These are phyloP conservation scores for Trichoderma koningiopsis DNA, from an alignment of 2,329 filamentous ascomycete genomes.

Conservation along the genomic window DNA sequence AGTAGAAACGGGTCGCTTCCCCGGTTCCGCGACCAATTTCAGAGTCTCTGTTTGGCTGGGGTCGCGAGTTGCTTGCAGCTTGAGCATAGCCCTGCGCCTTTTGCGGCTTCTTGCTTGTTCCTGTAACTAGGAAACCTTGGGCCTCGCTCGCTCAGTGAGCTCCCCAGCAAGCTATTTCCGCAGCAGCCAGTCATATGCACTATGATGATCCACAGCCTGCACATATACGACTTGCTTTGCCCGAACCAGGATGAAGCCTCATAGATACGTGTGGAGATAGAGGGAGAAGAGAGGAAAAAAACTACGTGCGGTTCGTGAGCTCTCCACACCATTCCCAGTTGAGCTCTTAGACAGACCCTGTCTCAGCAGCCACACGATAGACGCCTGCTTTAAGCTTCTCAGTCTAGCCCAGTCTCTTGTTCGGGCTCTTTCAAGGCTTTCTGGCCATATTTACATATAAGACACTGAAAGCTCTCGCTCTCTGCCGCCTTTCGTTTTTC, in stretches of 20 bases:
- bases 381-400: conserved; percentile 9
- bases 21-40: conserved; percentile 24
- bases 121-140: conserved; percentile 29
- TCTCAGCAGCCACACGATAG: conserved; percentile 49
- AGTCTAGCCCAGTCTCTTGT: conserved; percentile 1
- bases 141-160: conserved; percentile 10
- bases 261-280: conserved; percentile 26
- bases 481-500: background rate
- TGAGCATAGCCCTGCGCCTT: conserved; percentile 33
- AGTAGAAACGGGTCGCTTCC: conserved; percentile 29
- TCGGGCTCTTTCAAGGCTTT: background rate
- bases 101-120: conserved; percentile 38
- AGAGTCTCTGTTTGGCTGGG: conserved; percentile 35
- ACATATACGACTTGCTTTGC: conserved; percentile 24
- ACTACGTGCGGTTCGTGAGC: conserved; percentile 37
- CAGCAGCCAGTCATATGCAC: conserved; percentile 21
- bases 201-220: conserved; percentile 3
- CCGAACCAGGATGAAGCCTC: conserved; percentile 21
- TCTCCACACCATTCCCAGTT: conserved; percentile 39
- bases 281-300: conserved; percentile 34
- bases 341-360: conserved; percentile 44
- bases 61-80: conserved; percentile 33
- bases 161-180: conserved; percentile 2
- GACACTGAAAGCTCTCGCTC: background rate
- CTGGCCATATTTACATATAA: conserved; percentile 13